These are phyloP conservation scores for Phlegmacium glaucopus DNA, from an alignment of 768 basidiomycete species.

Conservation along the genomic window DNA sequence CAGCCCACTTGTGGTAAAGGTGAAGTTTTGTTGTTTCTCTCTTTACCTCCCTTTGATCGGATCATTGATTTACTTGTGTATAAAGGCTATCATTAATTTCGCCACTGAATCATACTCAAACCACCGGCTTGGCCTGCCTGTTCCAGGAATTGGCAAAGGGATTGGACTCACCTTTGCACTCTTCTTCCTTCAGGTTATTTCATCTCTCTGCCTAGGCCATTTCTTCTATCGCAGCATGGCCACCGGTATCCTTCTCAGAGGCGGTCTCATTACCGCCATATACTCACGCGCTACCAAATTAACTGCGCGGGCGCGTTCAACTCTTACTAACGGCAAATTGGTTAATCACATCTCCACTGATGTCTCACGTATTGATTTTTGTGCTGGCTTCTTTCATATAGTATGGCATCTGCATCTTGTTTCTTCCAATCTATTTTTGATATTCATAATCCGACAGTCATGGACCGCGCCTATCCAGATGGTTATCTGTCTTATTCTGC, in stretches of 20 bases:
- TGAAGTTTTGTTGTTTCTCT: conserved; percentile 21
- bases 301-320: conserved; percentile 74
- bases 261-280: conserved; percentile 84
- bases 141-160: conserved; percentile 49
- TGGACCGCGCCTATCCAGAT: conserved; percentile 80
- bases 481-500: conserved; percentile 68
- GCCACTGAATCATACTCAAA: conserved; percentile 56
- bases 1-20: conserved; percentile 77
- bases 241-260: conserved; percentile 77
- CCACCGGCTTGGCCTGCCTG: conserved; percentile 32
- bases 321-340: conserved; percentile 82
- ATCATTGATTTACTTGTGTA: background rate
- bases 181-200: conserved; percentile 60
- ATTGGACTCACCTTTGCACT: conserved; percentile 76
- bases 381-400: conserved; percentile 77
- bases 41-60: background rate
- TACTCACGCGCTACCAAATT: conserved; percentile 76
- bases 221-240: conserved; percentile 78
- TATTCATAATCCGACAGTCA: conserved; percentile 27
- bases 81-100: conserved; percentile 68
- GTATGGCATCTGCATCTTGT: conserved; percentile 15
- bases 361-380: conserved; percentile 89
- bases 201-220: conserved; percentile 71
- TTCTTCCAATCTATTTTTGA: conserved; percentile 1
- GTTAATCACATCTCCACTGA: conserved; percentile 95